These are phyloP conservation scores for Musa itinerans DNA, from an alignment of 176 grass and related monocot species.

Conservation along the genomic window DNA sequence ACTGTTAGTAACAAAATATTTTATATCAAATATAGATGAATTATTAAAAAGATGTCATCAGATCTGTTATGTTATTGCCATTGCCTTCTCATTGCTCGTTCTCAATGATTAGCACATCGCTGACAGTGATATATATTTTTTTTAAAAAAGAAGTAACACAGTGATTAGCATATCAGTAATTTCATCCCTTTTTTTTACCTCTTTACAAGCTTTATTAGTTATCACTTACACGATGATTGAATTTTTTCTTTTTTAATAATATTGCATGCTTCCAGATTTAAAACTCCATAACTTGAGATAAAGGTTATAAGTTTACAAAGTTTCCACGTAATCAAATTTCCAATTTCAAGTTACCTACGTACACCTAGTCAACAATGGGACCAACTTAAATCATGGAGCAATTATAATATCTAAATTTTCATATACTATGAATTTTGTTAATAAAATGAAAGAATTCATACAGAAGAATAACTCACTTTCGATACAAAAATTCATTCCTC, in stretches of 20 bases:
- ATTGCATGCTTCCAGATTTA: too few relatives aligned
- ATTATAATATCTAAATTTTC: neutral
- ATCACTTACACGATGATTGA: too few relatives aligned
- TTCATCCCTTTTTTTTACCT: too few relatives aligned
- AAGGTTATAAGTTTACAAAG: too few relatives aligned
- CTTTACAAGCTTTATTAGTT: too few relatives aligned
- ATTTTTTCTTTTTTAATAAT: too few relatives aligned
- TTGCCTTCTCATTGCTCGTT: neutral
- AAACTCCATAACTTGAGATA: too few relatives aligned
- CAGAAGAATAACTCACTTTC: conserved; percentile 37
- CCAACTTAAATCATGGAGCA: neutral
- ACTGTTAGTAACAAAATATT: too few relatives aligned
- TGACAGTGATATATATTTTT: too few relatives aligned
- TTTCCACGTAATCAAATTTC: neutral
- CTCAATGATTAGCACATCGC: neutral
- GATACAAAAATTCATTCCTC: conserved; percentile 66
- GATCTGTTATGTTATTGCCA: neutral
- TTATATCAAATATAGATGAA: too few relatives aligned
- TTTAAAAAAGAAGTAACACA: too few relatives aligned
- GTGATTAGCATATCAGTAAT: too few relatives aligned
- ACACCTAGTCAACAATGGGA: neutral
- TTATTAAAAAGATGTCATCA: neutral
- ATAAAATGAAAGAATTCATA: neutral
- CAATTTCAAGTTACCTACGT: neutral
- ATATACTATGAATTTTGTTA: neutral